A percentile compares a stretch with the other conserved stretches of the same genome.
Conservation (phyloP, 805 yeast species). For the Lipomyces sp. region DNA sequence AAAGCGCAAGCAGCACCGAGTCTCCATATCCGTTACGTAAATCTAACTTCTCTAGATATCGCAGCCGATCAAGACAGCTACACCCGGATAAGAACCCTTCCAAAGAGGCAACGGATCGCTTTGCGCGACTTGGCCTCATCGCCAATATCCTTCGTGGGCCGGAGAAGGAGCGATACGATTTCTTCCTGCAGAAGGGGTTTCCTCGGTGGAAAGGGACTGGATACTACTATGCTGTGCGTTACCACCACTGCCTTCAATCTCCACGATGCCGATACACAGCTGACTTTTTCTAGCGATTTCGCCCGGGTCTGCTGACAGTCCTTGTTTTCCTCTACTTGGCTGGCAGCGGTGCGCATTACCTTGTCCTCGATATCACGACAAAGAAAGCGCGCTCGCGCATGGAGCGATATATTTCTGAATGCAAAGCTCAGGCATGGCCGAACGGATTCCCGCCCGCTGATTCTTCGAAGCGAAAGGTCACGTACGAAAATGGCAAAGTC, state of each 20-base stretch:
- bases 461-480: conserved; percentile 29
- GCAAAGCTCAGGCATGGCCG: conserved; percentile 43
- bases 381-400: conserved; percentile 63
- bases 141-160: conserved; percentile 71
- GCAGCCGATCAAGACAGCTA: conserved; percentile 67
- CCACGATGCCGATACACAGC: neutral
- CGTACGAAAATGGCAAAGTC: conserved; percentile 32
- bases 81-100: conserved; percentile 84
- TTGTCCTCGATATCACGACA: conserved; percentile 58
- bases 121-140: conserved; percentile 75
- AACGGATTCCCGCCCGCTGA: conserved; percentile 40
- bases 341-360: conserved; percentile 62
- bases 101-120: conserved; percentile 67
- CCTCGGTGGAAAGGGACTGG: conserved; percentile 79
- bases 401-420: conserved; percentile 44
- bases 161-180: conserved; percentile 76
- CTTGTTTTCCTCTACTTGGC: conserved; percentile 56
- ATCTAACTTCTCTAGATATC: conserved; percentile 50
- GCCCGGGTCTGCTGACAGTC: conserved; percentile 65
- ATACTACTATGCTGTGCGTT: conserved; percentile 53
- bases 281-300: conserved; percentile 53
- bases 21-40: neutral
- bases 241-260: neutral
- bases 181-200: conserved; percentile 79
- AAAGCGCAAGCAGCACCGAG: conserved; percentile 41